These are phyloP conservation scores for Candida tammaniensis DNA, from an alignment of 805 yeast genomes.

Conservation along the genomic window DNA sequence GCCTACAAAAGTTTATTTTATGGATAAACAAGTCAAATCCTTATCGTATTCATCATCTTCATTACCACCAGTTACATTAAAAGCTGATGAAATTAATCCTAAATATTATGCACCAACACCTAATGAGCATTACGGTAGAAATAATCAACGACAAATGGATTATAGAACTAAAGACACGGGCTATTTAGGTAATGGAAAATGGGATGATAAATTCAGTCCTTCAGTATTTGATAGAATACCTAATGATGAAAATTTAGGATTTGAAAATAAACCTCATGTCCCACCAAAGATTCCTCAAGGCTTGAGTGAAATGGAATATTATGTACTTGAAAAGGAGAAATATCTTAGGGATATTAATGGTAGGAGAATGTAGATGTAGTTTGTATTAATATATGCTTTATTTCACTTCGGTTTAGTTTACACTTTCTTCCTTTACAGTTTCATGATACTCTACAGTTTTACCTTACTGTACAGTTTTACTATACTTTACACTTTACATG, in stretches of 20 bases:
- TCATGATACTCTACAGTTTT: no score
- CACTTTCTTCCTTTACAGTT: no score
- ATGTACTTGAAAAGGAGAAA: slow-evolving; percentile 38
- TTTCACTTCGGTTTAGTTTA: no score
- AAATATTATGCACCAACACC: slow-evolving; percentile 48
- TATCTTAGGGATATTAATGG: slow-evolving; percentile 40
- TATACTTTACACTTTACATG: no score
- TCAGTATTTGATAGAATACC: slow-evolving; percentile 31
- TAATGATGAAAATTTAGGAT: slow-evolving; percentile 20
- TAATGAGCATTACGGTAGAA: slow-evolving; percentile 32
- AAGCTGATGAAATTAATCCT: slow-evolving; percentile 32
- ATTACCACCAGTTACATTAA: slow-evolving; percentile 18
- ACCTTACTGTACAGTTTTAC: no score
- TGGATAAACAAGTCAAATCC: slow-evolving; percentile 33
- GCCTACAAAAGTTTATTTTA: slow-evolving; percentile 35
- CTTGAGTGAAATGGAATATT: slow-evolving; percentile 39
- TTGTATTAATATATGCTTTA: no score
- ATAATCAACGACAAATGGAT: slow-evolving; percentile 21
- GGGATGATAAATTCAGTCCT: slow-evolving; percentile 28
- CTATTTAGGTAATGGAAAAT: slow-evolving; percentile 39
- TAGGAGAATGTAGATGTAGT: slow-evolving; percentile 15
- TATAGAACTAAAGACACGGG: slow-evolving; percentile 33
- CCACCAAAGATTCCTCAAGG: slow-evolving; percentile 47
- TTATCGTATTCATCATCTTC: slow-evolving; percentile 20
- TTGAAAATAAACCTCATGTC: slow-evolving; percentile 34